phyloP scores from a whole-genome alignment of 306 rosid species.

The Mucuna pruriens region DNA sequence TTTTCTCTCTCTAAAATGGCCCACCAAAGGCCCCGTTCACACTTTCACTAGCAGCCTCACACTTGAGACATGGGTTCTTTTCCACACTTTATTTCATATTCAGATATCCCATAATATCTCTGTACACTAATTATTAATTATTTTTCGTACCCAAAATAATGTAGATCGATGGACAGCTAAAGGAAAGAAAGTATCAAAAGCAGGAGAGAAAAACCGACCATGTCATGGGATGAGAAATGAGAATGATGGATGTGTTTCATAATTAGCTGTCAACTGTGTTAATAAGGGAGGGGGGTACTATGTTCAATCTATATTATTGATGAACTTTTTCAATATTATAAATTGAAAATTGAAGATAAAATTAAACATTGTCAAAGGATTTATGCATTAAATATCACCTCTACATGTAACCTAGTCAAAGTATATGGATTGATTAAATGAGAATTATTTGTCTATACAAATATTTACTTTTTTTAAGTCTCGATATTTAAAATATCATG shows the following conservation, averaged over 20 bases:
- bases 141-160: constrained; percentile 29
- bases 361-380: neutral
- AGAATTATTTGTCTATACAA: too few species aligned
- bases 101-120: neutral
- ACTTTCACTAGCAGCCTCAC: neutral
- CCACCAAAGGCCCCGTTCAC: constrained; percentile 45
- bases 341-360: neutral
- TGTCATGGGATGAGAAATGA: constrained; percentile 8
- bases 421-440: too few species aligned
- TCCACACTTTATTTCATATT: constrained; percentile 21
- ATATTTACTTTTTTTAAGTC: too few species aligned
- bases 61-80: neutral
- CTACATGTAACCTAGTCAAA: too few species aligned
- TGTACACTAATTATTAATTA: neutral
- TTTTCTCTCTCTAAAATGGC: neutral
- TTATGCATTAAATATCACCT: too few species aligned
- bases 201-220: constrained; percentile 1
- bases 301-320: constrained; percentile 16
- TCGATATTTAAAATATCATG: too few species aligned
- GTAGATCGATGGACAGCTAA: constrained; percentile 19
- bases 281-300: neutral
- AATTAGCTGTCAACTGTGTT: constrained; percentile 10
- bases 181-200: neutral
- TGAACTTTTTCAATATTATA: neutral
- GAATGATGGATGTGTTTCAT: constrained; percentile 11